Base-by-base conservation (phyloP, 2,329 filamentous ascomycete genomes). In the Chaetomiaceae sp. region DNA sequence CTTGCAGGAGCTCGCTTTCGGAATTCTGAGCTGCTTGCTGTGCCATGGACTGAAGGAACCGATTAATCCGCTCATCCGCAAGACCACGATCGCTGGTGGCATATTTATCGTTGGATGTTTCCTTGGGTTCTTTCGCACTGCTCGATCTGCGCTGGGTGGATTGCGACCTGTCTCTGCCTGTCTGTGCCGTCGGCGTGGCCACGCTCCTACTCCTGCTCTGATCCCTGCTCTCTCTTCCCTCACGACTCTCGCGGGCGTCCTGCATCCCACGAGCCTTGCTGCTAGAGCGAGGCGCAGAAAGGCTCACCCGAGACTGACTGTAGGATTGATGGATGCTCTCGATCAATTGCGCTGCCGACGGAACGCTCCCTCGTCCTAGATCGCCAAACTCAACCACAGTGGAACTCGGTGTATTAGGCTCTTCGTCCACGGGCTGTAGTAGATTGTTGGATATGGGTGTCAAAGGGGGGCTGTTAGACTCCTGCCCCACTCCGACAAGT, bases 331-430 rank as follows among this genome's bases (percentile, higher is more conserved):
- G 42, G 7, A 54, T 23, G 9, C 18, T 46, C 18, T 47, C 42
- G 5, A 51, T 47, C 5, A 54, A 33, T 16, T 54, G 41, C 2
- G 40, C 52, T 2, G 52, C 52, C 16, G 52, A 51, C 2, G 47
- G 52, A 7, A 54, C 21, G 23, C 3, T n/a, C 2, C 30, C 37
- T 0, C 29, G 41, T n/a, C 20, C 42, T 6, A 51, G 29, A 16
- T 54, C 52, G 3, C 52, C 52, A n/a, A 54, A 54, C 30, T 54
- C 52, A n/a, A 54, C 52, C 5, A 54, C 40, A 0, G 41, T 51
- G 18, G 52, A 54, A 21, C 47, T 54, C 16, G 52, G 52, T 4
- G 52, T 54, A 7, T 41, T 23, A 9, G 52, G 47, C 7, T 47
- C 41, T 21, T 54, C 52, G 14, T 51, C 47, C 6, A 46, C 33